phyloP scores from a whole-genome alignment of 805 yeast genomes.

The Pichia sporocuriosa region DNA sequence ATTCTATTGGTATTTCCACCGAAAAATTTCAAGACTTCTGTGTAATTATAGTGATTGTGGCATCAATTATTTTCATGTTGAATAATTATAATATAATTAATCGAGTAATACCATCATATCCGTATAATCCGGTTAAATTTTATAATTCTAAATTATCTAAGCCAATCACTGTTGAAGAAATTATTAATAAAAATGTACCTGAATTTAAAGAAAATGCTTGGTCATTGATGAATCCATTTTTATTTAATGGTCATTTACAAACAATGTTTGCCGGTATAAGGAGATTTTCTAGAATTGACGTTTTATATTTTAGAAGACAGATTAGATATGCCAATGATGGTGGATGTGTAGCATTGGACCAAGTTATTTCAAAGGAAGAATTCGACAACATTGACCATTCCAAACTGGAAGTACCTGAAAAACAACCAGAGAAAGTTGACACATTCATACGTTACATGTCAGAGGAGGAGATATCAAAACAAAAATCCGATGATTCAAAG shows the following conservation, averaged over 20 bases:
- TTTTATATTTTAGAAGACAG: slow-evolving; percentile 70
- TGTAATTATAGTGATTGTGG: slow-evolving; percentile 8
- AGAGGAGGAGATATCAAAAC: slow-evolving; percentile 35
- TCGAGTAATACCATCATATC: slow-evolving; percentile 13
- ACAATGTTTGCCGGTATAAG: slow-evolving; percentile 61
- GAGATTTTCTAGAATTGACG: slow-evolving; percentile 43
- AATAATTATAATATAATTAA: slow-evolving; percentile 10
- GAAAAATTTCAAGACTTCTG: slow-evolving; percentile 8
- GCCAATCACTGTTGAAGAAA: slow-evolving; percentile 16
- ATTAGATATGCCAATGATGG: slow-evolving; percentile 53
- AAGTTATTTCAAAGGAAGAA: slow-evolving; percentile 42
- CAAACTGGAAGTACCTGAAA: slow-evolving; percentile 28
- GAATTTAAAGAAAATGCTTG: slow-evolving; percentile 41
- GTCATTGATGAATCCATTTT: slow-evolving; percentile 53
- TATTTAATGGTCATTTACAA: slow-evolving; percentile 71
- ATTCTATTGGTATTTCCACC: slow-evolving; percentile 2
- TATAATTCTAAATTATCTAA: background rate
- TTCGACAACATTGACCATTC: slow-evolving; percentile 16
- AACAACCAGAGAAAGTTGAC: slow-evolving; percentile 36
- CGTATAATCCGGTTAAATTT: slow-evolving; percentile 10
- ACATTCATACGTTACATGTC: slow-evolving; percentile 48
- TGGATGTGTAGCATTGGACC: slow-evolving; percentile 70
- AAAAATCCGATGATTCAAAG: slow-evolving; percentile 27
- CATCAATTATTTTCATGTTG: background rate
- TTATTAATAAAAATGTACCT: slow-evolving; percentile 28